phyloP scores from a whole-genome alignment of 1,139 yeast genomes.

The Pichia cactophila region DNA sequence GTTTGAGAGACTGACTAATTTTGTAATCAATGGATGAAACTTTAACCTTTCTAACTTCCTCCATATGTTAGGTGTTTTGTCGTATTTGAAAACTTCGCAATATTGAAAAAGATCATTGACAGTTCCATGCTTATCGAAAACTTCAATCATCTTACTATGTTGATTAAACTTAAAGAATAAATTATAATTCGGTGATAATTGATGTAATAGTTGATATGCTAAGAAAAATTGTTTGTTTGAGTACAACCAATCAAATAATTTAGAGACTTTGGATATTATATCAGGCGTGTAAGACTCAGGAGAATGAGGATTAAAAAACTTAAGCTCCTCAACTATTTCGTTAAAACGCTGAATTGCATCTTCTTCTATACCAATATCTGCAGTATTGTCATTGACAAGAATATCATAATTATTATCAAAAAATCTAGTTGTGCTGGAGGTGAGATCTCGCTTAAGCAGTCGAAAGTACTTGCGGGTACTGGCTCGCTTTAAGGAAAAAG shows the following conservation, averaged over 20 bases:
- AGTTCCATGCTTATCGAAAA: conserved; percentile 15
- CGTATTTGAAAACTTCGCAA: conserved; percentile 11
- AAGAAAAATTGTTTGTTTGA: conserved; percentile 9
- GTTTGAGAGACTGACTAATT: conserved; percentile 5
- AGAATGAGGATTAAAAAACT: conserved; percentile 3
- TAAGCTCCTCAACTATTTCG: conserved; percentile 7
- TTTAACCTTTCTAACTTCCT: conserved; percentile 8
- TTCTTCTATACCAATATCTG: conserved; percentile 3
- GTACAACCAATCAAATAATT: conserved; percentile 15
- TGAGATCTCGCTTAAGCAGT: conserved; percentile 13
- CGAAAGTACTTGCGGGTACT: conserved; percentile 2
- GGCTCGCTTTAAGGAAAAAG: not conserved
- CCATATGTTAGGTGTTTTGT: conserved; percentile 12
- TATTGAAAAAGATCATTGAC: conserved; percentile 12
- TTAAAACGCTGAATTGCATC: conserved; percentile 6
- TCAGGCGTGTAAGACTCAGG: conserved; percentile 13
- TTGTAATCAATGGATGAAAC: conserved; percentile 2
- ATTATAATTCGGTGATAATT: conserved; percentile 6
- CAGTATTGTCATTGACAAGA: conserved; percentile 11
- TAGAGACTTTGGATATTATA: conserved; percentile 9
- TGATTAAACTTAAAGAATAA: conserved; percentile 13
- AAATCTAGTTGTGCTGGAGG: conserved; percentile 16
- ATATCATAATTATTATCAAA: conserved; percentile 23
- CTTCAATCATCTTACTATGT: conserved; percentile 8
- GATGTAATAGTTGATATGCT: conserved; percentile 9